Base-by-base conservation (phyloP, 306 rosid species). In the Gillenia trifoliata region DNA sequence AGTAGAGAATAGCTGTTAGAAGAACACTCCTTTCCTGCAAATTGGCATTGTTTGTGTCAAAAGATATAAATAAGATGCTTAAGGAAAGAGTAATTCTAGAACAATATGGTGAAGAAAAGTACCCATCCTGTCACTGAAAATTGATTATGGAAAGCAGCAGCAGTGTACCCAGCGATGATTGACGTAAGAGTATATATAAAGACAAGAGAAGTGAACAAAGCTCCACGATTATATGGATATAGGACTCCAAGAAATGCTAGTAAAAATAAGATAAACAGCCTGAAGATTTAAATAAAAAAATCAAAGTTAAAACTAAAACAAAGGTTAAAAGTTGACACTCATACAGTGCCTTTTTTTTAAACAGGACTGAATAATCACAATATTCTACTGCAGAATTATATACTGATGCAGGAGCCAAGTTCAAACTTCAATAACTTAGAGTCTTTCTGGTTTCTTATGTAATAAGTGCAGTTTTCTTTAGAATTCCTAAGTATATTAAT, bases 191-290 rank as follows among this genome's bases (percentile, higher is more conserved):
- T 66, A 80, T 83, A 89, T 20, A 82, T 73, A 66, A 87, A 59
- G 77, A 87, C 81, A 56, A 93, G 85, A 64, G 87, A 82, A 55
- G 87, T 84, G 67, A 83, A 80, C 40, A 89, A 86, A 70, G 90
- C 87, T 77, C 98, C 98, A 19, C 92, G 90, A 55, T 82, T 91
- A 84, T 91, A 93, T 29, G 96, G 96, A 83, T 88, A 88, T 71
- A 93, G 84, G 72, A 79, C 79, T 40, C 92, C 96, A 33, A 87
- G 79, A 69, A 83, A 78, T 72, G 96, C 93, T 59, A 93, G 83
- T 70, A 91, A 70, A 45, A 91, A 78, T 73, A 93, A 78, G 74
- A 85, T 63, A 73, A 85, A 84, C 47, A 89, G 75, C 89, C 98
- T 93, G 80, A 70, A 55, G 72, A 74, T 78, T 68, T 23, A 43